Base-by-base conservation (phyloP, 495 filamentous ascomycete genomes). In the Penicilliopsis zonata region DNA sequence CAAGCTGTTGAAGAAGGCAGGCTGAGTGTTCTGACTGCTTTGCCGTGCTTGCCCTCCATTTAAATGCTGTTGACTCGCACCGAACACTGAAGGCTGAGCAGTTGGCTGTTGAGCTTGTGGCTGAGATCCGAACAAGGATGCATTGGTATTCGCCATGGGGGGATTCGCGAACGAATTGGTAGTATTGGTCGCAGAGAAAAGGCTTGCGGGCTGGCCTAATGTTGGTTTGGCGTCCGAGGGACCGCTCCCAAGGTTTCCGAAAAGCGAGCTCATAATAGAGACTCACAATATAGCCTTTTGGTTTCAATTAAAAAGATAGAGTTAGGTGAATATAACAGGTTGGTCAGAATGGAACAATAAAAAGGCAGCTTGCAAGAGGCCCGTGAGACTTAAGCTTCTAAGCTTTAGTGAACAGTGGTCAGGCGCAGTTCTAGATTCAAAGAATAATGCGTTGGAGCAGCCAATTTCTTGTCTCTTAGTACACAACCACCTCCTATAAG, bases 1-100 rank as follows among this genome's bases (percentile, higher is more conserved):
- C 14, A 95, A 59, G 40, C 77, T 85, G 50, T 93, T 85, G 58
- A 94, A 95, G 49, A 87, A 90, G 1, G 83, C 82, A 29, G 68
- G 67, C 39, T 71, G 63, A 5, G 59, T 63, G 31, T 44, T 24
- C 34, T 58, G 55, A n/a, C 34, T 38, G 8, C 54, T 42, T 24
- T 35, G 25, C 34, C 42, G 46, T 15, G 42, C 28, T 21, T 52
- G 47, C 18, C 26, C 18, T 6, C 30, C 34, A 40, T 18, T 46
- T 5, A 21, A 13, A 31, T 47, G 50, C 22, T 38, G 35, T 29
- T 52, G 52, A 22, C 37, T 47, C 31, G 57, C 53, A 12, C 55
- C 53, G 28, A 61, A 36, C 16, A 45, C 28, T 12, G 56, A 54
- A 30, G 49, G 42, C 28, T 57, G 54, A 13, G 33, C 38, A 13